A percentile compares a stretch with the other conserved stretches of the same genome.
phyloP scores from a whole-genome alignment of 345 rosid genomes.

The Moricandia arvensis region DNA sequence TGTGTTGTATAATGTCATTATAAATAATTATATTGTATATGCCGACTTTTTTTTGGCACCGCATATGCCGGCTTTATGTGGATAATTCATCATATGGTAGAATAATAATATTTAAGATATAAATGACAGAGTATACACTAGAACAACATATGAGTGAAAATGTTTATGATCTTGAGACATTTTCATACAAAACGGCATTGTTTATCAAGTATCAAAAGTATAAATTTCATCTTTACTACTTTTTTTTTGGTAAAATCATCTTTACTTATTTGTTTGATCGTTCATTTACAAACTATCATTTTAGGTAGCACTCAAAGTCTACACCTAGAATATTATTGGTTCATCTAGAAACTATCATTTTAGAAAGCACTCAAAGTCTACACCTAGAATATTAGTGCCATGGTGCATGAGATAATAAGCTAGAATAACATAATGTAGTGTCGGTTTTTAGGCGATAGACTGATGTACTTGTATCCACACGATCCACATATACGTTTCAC shows the following conservation, averaged over 20 bases:
- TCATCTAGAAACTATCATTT: background rate
- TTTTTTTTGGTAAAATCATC: background rate
- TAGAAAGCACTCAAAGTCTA: background rate
- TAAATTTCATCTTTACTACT: no score
- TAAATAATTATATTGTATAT: background rate
- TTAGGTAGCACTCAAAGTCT: background rate
- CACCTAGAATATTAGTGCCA: background rate
- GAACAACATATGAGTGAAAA: background rate
- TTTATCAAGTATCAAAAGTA: no score
- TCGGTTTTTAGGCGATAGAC: no score
- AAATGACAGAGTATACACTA: background rate
- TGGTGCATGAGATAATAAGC: background rate
- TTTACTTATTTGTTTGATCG: background rate
- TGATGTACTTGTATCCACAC: no score
- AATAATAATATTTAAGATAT: background rate
- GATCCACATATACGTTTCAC: no score
- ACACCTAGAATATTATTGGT: background rate
- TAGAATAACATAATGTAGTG: background rate
- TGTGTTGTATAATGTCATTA: constrained; percentile 10
- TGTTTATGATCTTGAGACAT: background rate
- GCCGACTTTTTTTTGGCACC: background rate
- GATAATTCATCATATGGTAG: background rate
- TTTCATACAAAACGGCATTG: background rate
- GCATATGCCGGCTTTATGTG: background rate
- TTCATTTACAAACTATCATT: background rate